Conservation (phyloP, 441 rosid species). For the Flueggea neowawraea region DNA sequence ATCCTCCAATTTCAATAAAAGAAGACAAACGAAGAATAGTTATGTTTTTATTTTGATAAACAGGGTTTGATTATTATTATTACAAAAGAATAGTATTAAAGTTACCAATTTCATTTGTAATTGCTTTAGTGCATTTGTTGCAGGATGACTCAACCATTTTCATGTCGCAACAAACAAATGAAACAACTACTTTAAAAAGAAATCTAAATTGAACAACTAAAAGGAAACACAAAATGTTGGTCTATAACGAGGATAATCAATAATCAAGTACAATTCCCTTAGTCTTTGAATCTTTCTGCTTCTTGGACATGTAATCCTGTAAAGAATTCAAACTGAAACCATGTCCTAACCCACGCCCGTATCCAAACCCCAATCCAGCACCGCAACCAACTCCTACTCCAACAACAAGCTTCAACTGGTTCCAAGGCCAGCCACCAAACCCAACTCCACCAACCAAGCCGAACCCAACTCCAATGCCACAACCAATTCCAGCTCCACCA, state of each 20-base stretch:
- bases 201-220: background rate
- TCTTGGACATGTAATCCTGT: conserved; percentile 11
- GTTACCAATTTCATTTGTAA: too few relatives aligned
- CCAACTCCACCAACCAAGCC: conserved; percentile 71
- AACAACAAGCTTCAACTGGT: conserved; percentile 44
- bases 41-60: too few relatives aligned
- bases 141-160: too few relatives aligned
- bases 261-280: conserved; percentile 13
- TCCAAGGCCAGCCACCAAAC: conserved; percentile 44
- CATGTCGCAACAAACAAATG: too few relatives aligned
- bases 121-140: too few relatives aligned
- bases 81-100: too few relatives aligned
- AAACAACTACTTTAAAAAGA: background rate
- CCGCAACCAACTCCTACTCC: conserved; percentile 80
- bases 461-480: conserved; percentile 61
- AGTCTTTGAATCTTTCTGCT: conserved; percentile 21
- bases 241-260: background rate
- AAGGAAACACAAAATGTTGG: too few relatives aligned
- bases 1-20: too few relatives aligned
- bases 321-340: conserved; percentile 50
- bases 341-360: conserved; percentile 67
- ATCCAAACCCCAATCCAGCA: conserved; percentile 61
- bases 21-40: too few relatives aligned
- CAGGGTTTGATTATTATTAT: too few relatives aligned
- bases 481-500: conserved; percentile 65